Base-by-base conservation (phyloP, 306 rosid species). In the Gastrolobium villosum region DNA sequence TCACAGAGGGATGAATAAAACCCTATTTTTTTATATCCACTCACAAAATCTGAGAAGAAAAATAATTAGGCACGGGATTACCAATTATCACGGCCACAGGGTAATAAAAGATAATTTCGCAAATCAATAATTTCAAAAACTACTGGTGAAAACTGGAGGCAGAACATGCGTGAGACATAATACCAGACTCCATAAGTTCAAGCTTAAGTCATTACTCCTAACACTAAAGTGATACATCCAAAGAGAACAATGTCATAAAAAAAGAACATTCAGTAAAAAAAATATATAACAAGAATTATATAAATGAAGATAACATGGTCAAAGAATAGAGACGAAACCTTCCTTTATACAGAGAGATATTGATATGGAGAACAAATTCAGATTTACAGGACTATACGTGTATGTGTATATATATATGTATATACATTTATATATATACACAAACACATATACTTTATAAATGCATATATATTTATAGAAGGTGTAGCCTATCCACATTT, bases 381-480 rank as follows among this genome's bases (percentile, higher is more conserved):
- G 89, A 89, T 90, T 87, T 90, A 89, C 96, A 92, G 88, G 89
- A 85, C 92, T 91, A 88, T 89, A 83, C 53, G 87, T 74, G 72
- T 79, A 44, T 77, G 46, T 77, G 56, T 36, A 6, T 53, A 6
- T 78, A 35, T 77, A 77, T 67, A 77, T 76, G 65, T 64, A 76
- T 30, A 68, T 77, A 39, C 9, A 20, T 2, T 4, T 20, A n/a
- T 4, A 40, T 7, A 40, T 26, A 65, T 8, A 65, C 5, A 28
- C 2, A 65, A 1, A 65, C 1, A 65, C 10, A 26, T 7, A 26
- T 9, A 88, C 63, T 83, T 83, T 69, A 81, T 43, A 60, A 35
- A 43, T 28, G 60, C 1, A 74, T 32, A 90, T 83, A 82, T 89
- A 80, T 80, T 81, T 84, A 85, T 89, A 79, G 89, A 83, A 48